Conservation (phyloP, 352 stramenopile genomes). For the Pythium dissotocum region DNA sequence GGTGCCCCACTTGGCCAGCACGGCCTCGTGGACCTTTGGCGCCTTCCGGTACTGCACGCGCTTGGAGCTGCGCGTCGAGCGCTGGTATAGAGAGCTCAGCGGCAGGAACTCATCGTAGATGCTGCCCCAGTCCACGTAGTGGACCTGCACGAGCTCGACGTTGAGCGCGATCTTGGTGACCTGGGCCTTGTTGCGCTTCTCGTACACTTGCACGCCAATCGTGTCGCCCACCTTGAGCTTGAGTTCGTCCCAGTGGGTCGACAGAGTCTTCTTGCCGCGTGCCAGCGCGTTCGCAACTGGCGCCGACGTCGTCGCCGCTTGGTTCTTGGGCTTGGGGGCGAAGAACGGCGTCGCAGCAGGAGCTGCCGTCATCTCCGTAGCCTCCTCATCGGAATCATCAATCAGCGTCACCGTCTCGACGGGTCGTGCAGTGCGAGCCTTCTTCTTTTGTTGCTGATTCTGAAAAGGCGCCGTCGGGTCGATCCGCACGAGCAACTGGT, state of each 20-base stretch:
- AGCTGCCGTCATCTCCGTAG: not conserved
- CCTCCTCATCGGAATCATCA: not conserved
- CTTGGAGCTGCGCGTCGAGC: constrained; percentile 34
- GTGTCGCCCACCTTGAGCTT: constrained; percentile 57
- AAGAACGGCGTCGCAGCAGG: not conserved
- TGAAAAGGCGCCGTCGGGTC: constrained; percentile 31
- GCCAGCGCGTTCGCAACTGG: constrained; percentile 18
- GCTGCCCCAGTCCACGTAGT: constrained; percentile 81
- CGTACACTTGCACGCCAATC: constrained; percentile 75
- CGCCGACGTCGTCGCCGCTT: constrained; percentile 9
- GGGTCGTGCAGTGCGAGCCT: not conserved
- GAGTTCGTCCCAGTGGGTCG: constrained; percentile 69
- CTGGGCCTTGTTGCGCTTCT: constrained; percentile 70
- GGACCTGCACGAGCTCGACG: constrained; percentile 74
- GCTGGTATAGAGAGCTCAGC: constrained; percentile 62
- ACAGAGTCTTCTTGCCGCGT: constrained; percentile 19
- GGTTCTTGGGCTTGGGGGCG: not conserved
- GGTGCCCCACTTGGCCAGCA: constrained; percentile 75
- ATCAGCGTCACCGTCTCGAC: not conserved
- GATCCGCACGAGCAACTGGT: constrained; percentile 58
- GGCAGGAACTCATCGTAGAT: constrained; percentile 84
- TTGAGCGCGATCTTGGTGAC: constrained; percentile 66
- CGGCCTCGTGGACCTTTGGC: constrained; percentile 67
- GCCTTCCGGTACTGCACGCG: constrained; percentile 64
- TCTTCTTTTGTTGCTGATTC: constrained; percentile 1